phyloP scores from a whole-genome alignment of 306 rosid genomes.

The Hippophae rhamnoides region DNA sequence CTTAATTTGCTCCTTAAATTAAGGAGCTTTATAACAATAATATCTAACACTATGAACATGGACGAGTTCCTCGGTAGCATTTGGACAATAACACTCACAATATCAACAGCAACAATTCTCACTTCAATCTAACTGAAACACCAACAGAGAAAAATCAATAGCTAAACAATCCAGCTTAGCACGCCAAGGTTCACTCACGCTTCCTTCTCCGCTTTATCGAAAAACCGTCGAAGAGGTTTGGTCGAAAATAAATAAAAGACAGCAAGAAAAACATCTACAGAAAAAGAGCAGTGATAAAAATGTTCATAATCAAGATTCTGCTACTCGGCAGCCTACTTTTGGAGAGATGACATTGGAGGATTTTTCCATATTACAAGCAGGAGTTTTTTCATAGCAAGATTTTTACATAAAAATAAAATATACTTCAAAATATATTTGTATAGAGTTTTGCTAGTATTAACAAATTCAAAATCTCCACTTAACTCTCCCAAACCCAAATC shows the following conservation, averaged over 20 bases:
- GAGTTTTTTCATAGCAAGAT: slow-evolving; percentile 20
- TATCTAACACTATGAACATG: too few species aligned
- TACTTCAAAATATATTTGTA: too few species aligned
- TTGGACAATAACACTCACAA: slow-evolving; percentile 25
- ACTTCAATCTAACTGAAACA: background rate
- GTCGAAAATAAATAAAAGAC: slow-evolving; percentile 62
- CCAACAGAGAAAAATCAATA: slow-evolving; percentile 21
- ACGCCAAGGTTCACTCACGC: slow-evolving; percentile 58
- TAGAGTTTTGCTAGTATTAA: too few species aligned
- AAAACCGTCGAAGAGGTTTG: slow-evolving; percentile 96
- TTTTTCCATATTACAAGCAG: slow-evolving; percentile 67
- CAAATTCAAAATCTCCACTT: too few species aligned
- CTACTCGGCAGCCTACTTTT: slow-evolving; percentile 68
- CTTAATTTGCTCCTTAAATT: too few species aligned
- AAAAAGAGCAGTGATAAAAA: slow-evolving; percentile 13
- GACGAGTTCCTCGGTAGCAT: slow-evolving; percentile 83
- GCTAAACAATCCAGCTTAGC: slow-evolving; percentile 49
- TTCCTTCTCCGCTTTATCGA: slow-evolving; percentile 63
- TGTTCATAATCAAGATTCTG: slow-evolving; percentile 37
- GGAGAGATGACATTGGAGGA: slow-evolving; percentile 94
- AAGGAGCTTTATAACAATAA: too few species aligned
- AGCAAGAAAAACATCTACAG: slow-evolving; percentile 5
- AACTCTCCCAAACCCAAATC: too few species aligned
- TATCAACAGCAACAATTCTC: background rate
- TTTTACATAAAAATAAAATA: too few species aligned